Evolutionary conservation across 2,329 filamentous ascomycete species (phyloP), one percentile per base, ranked within the genome.

Genomic region (Aspergillus sp.): DNA sequence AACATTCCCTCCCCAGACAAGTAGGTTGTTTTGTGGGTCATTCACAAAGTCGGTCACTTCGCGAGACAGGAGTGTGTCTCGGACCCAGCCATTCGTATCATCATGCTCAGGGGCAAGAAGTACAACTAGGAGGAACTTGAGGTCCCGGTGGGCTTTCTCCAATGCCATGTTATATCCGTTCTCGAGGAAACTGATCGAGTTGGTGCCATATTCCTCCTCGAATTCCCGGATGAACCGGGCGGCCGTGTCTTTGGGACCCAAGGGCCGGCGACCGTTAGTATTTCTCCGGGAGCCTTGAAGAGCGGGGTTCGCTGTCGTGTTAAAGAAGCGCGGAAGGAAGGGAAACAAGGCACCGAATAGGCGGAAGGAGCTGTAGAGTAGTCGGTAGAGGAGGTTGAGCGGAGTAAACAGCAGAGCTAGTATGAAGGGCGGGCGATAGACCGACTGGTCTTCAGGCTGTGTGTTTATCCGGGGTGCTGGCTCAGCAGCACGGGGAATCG

Each of bases 81-180:
- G 86, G 62, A 93, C 86, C 78, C 96, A 99, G 0, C 84, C 82
- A 21, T 87, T 84, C 1, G 91, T 98, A 68, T 98, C 92, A 71
- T 99, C 95, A 75, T 99, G 94, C 76, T 98, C 95, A 0, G 93
- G 92, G 0, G 93, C 96, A 56, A 96, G 80, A 15, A 99, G 84
- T 5, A 98, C 80, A 15, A 97, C 89, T n/a, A 98, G 78, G 13
- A 99, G 81, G 72, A 96, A 96, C 73, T 96, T 96, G 58, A 97
- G 83, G 38, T 98, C 92, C 67, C 88, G 88, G 80, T 98, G 97
- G 5, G 94, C 92, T 39, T 89, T 79, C 71, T 99, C 95, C 63
- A 96, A 86, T 0, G 93, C 92, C 77, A 96, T 90, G 5, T 96
- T 93, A 72, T 98, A 95, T 4, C 94, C 92, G 54, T 90, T 90